Conservation (phyloP, 129 eudicot genomes). For the Ambrosia artemisiifolia region DNA sequence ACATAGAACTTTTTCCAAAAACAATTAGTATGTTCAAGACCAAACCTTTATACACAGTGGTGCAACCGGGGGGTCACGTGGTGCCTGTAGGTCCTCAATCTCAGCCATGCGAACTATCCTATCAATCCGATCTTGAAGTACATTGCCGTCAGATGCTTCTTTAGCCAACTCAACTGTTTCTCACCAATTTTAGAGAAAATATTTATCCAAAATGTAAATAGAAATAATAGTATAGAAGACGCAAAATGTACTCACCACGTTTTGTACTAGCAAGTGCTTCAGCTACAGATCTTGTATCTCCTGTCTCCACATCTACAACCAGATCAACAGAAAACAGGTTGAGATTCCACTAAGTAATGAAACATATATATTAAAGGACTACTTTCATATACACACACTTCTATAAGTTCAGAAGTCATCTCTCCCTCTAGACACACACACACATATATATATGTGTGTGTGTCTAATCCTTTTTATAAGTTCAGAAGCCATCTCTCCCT, state of each 20-base stretch:
- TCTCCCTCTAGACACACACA: too few relatives aligned
- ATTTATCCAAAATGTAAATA: neutral
- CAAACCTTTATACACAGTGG: slow-evolving; percentile 87
- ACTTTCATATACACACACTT: neutral
- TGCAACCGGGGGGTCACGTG: slow-evolving; percentile 88
- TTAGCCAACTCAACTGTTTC: slow-evolving; percentile 77
- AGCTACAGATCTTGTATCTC: slow-evolving; percentile 84
- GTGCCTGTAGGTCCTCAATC: slow-evolving; percentile 97
- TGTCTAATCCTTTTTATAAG: too few relatives aligned
- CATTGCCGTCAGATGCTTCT: slow-evolving; percentile 48
- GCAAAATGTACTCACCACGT: slow-evolving; percentile 46
- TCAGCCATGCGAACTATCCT: slow-evolving; percentile 69
- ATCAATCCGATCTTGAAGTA: slow-evolving; percentile 53
- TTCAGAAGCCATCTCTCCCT: too few relatives aligned
- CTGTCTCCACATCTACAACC: slow-evolving; percentile 63
- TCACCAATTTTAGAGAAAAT: slow-evolving; percentile 5
- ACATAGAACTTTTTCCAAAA: neutral
- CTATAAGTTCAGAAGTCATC: neutral
- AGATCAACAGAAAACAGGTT: neutral
- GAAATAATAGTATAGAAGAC: neutral
- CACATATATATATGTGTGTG: too few relatives aligned
- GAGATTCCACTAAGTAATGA: neutral
- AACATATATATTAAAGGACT: neutral
- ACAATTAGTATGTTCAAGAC: slow-evolving; percentile 3
- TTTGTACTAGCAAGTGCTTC: slow-evolving; percentile 84